These are phyloP conservation scores for Clarireedia homoeocarpa DNA, from an alignment of 2,329 filamentous ascomycete species.

Conservation along the genomic window DNA sequence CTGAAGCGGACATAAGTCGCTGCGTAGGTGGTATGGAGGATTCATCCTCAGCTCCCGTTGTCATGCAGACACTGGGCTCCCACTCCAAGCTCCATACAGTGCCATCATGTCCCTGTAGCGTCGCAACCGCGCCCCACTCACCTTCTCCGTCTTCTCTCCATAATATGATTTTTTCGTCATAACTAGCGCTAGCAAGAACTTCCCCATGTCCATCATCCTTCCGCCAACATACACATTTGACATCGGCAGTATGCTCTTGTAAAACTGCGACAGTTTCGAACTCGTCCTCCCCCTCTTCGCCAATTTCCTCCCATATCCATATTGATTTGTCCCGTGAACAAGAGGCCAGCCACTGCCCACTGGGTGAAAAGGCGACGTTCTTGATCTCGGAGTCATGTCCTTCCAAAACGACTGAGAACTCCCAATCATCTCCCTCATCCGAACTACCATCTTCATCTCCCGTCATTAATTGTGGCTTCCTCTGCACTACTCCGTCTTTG, in stretches of 20 bases:
- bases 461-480: constrained; percentile 18
- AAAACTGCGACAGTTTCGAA: constrained; percentile 95
- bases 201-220: constrained; percentile 59
- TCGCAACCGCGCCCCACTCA: constrained; percentile 85
- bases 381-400: constrained; percentile 95
- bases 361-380: constrained; percentile 64
- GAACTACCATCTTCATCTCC: constrained; percentile 32
- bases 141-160: constrained; percentile 78
- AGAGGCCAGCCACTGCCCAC: constrained; percentile 74
- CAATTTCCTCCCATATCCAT: constrained; percentile 97
- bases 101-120: constrained; percentile 70
- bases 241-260: constrained; percentile 89
- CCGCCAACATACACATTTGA: constrained; percentile 92
- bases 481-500: constrained; percentile 11
- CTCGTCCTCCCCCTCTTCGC: constrained; percentile 74
- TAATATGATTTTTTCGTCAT: constrained; percentile 83
- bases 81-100: constrained; percentile 88
- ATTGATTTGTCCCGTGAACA: constrained; percentile 89
- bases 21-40: constrained; percentile 37
- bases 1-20: constrained; percentile 73
- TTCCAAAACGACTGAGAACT: constrained; percentile 84
- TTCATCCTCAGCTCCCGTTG: constrained; percentile 25
- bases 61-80: constrained; percentile 39
- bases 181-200: constrained; percentile 81
- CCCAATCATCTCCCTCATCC: constrained; percentile 69